Evolutionary conservation across 148 eudicot species (phyloP), one percentile per base, ranked within the genome.

Genomic region (Mesembryanthemum crystallinum): DNA sequence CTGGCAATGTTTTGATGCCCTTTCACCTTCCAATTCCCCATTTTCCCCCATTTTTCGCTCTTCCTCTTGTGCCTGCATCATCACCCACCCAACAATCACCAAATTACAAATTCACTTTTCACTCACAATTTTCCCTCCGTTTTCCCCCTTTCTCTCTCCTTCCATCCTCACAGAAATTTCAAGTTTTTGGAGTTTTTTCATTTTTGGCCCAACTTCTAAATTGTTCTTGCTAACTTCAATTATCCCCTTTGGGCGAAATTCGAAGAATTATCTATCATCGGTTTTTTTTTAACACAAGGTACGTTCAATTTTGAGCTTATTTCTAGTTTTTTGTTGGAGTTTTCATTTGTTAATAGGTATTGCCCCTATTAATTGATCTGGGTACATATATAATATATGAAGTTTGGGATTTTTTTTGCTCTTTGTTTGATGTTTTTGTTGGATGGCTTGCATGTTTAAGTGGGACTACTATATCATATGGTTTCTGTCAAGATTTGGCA

Each of bases 91-190:
- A 35, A 4, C 8, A 8, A 35, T 52, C 23, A 30, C 39, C 35
- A 61, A 71, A 69, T 7, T 10, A n/a, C n/a, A n/a, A n/a, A n/a
- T n/a, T n/a, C n/a, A n/a, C n/a, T n/a, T n/a, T 13, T 8, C 55
- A 2, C 15, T 68, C 29, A 30, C 25, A 71, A 78, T n/a, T 74
- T 79, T 74, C 78, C 82, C 78, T 62, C 70, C 74, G 55, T 69
- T 75, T 75, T 52, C 32, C 8, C 28, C 18, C n/a, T n/a, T 14
- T 78, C 21, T 7, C 60, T 24, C 25, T 66, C 20, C 35, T 10
- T 27, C 33, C 17, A 45, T 25, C 2, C 76, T 8, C 15, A 12
- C n/a, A n/a, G 17, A 18, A n/a, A 64, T 3, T 21, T 30, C 49
- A 51, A n/a, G n/a, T n/a, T n/a, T n/a, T n/a, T n/a, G n/a, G n/a